phyloP scores from a whole-genome alignment of 75 land plant species.

The Gnetum montanum region DNA sequence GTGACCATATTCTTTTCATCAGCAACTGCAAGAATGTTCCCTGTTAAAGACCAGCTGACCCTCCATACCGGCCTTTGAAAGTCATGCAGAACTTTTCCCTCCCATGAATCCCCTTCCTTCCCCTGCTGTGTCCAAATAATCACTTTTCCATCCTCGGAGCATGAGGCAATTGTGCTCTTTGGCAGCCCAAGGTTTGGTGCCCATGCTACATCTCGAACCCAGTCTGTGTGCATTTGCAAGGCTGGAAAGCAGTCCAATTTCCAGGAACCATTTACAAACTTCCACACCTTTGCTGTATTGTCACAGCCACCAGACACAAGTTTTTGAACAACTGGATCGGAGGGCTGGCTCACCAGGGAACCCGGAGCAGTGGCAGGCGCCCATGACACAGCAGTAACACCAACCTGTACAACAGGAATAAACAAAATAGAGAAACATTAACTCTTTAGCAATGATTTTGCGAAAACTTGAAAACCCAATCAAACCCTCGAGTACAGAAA shows the following conservation, averaged over 20 bases:
- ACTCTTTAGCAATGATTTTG: background rate
- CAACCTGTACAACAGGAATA: conserved; percentile 18
- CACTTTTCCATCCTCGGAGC: conserved; percentile 73
- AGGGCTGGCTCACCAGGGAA: conserved; percentile 25
- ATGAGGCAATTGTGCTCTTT: conserved; percentile 64
- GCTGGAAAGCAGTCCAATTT: conserved; percentile 73
- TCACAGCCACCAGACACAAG: conserved; percentile 79
- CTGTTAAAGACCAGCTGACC: conserved; percentile 76
- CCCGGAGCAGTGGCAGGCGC: conserved; percentile 56
- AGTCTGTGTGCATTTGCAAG: conserved; percentile 55
- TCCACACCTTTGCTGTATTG: conserved; percentile 78
- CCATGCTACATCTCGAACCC: conserved; percentile 84
- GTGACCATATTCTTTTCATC: conserved; percentile 67
- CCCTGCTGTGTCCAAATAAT: conserved; percentile 67
- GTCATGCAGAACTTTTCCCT: conserved; percentile 43
- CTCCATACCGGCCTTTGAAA: conserved; percentile 69
- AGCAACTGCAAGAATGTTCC: conserved; percentile 62
- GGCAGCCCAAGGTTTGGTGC: conserved; percentile 75
- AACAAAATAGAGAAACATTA: too few species aligned
- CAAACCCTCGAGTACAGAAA: background rate
- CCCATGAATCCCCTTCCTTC: conserved; percentile 74
- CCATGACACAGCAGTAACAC: conserved; percentile 78
- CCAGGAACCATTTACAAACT: conserved; percentile 46
- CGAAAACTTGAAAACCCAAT: background rate
- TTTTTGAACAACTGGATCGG: conserved; percentile 39